Base-by-base conservation (phyloP, 2,329 filamentous ascomycete species). In the Nemania diffusa region DNA sequence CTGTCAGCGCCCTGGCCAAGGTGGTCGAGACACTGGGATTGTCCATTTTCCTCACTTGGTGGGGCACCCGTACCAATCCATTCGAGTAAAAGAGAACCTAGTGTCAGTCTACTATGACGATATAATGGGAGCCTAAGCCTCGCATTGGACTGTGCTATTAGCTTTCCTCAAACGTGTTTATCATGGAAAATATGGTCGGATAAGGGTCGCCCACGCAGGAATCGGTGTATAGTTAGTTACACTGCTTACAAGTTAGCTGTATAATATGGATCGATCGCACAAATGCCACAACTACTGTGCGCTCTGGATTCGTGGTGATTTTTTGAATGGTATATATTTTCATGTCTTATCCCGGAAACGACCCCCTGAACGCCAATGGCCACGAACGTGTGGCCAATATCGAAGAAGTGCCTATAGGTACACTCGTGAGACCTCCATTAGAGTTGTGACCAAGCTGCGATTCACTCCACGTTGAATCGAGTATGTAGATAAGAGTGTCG, bases 41-140 rank as follows among this genome's bases (percentile, higher is more conserved):
- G 66, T 94, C 92, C 71, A 80, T 97, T 77, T 93, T 98, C 88
- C 86, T 98, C 76, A 97, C 93, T 79, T 98, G 93, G 92, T 98
- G 95, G 95, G 95, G 95, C 77, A 97, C 95, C 77, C 91, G 92
- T 79, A 96, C 93, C 83, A 95, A 94, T 85, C 93, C 93, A 68
- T 97, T 97, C 81, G 89, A 94, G 78, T 94, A 91, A 86, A 77
- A 22, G 15, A 24, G 13, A 27, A 50, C n/a, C 1, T 29, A 37
- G 27, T 17, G 44, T 20, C 22, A n/a, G 53, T 63, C 42, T 42
- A 48, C 63, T 57, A 8, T 63, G 48, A 64, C 42, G 44, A 68
- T 60, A 52, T 67, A 62, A 71, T 52, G 48, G 69, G 61, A 56
- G 57, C 37, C 62, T 57, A 44, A 65, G 56, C 34, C 26, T 22